These are phyloP conservation scores for Exsudoporus frostii DNA, from an alignment of 768 basidiomycete species.

Conservation along the genomic window DNA sequence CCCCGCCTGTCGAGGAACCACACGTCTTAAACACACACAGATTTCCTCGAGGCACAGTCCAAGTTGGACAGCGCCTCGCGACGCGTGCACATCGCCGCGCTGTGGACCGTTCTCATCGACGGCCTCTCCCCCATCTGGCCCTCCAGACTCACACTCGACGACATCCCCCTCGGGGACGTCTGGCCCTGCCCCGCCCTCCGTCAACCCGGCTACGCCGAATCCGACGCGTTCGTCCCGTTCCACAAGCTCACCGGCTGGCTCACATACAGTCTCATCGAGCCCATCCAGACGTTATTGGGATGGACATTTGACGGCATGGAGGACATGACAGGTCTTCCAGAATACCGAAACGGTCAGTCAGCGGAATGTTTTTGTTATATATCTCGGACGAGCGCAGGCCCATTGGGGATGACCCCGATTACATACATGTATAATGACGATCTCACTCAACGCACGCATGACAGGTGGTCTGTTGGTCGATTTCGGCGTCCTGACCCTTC, in stretches of 20 bases:
- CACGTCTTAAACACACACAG: slow-evolving; percentile 34
- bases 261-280: slow-evolving; percentile 84
- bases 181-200: slow-evolving; percentile 75
- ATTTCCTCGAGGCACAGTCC: slow-evolving; percentile 64
- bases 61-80: slow-evolving; percentile 37
- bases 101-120: slow-evolving; percentile 82
- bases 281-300: slow-evolving; percentile 68
- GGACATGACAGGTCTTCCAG: slow-evolving; percentile 89
- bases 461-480: slow-evolving; percentile 87
- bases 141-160: slow-evolving; percentile 60
- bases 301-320: slow-evolving; percentile 84
- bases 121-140: slow-evolving; percentile 92
- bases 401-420: too few relatives aligned
- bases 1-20: not conserved
- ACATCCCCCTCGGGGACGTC: slow-evolving; percentile 82
- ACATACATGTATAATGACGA: too few relatives aligned
- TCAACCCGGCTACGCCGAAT: slow-evolving; percentile 31
- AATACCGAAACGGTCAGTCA: slow-evolving; percentile 84
- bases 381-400: too few relatives aligned
- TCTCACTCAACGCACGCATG: not conserved
- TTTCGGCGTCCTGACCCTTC: slow-evolving; percentile 72
- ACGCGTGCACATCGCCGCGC: slow-evolving; percentile 64
- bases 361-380: not conserved
- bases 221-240: slow-evolving; percentile 77
- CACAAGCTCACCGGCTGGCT: slow-evolving; percentile 97